These are phyloP conservation scores for Boletellus sp. DNA, from an alignment of 768 basidiomycete species.

Conservation along the genomic window DNA sequence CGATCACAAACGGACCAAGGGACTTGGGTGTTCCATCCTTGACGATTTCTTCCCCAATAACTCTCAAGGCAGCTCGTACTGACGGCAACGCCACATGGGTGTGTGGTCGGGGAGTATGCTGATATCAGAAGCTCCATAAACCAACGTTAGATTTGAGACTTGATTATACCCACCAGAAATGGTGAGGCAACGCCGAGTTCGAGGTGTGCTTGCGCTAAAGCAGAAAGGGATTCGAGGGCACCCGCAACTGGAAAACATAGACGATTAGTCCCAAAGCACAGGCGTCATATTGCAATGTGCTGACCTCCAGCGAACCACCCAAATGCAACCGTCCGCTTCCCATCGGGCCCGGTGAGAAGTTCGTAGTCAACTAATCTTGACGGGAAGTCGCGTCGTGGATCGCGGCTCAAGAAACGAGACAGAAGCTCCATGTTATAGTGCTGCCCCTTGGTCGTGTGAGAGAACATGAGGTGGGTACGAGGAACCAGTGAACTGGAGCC, in stretches of 20 bases:
- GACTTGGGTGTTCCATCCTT: constrained; percentile 55
- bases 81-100: constrained; percentile 56
- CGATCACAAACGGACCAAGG: constrained; percentile 76
- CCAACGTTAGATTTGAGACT: not conserved
- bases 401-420: constrained; percentile 50
- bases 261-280: not conserved
- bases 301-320: constrained; percentile 90
- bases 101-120: constrained; percentile 78
- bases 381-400: constrained; percentile 19
- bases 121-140: not conserved
- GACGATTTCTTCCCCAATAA: constrained; percentile 54
- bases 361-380: constrained; percentile 83
- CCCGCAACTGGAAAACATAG: constrained; percentile 60
- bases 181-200: constrained; percentile 78
- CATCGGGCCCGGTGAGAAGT: constrained; percentile 57
- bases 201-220: constrained; percentile 76
- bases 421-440: constrained; percentile 80
- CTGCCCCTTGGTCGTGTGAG: constrained; percentile 87
- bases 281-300: constrained; percentile 12
- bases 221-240: constrained; percentile 73
- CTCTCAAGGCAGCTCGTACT: constrained; percentile 50
- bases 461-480: constrained; percentile 87
- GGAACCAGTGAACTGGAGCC: constrained; percentile 27
- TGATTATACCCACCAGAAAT: constrained; percentile 57
- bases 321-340: constrained; percentile 82